Conservation (phyloP, 2,329 filamentous ascomycete genomes). For the Cladosporium sp. region DNA sequence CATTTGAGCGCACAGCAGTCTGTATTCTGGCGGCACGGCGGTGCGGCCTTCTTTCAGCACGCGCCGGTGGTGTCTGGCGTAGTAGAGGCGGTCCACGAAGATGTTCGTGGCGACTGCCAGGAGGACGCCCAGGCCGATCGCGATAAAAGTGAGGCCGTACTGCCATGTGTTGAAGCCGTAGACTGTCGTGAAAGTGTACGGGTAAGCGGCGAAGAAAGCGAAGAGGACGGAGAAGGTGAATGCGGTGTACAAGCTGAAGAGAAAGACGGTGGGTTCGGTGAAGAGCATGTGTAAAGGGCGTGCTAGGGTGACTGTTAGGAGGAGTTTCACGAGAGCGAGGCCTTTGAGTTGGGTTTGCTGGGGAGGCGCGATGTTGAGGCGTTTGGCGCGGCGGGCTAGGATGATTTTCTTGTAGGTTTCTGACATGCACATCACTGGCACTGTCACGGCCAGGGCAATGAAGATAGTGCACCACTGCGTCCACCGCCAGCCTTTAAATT, state of each 20-base stretch:
- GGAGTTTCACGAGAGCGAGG: conserved; percentile 26
- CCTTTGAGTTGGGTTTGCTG: conserved; percentile 22
- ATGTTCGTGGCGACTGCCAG: conserved; percentile 43
- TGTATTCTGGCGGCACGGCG: conserved; percentile 30
- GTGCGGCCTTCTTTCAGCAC: conserved; percentile 26
- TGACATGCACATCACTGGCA: conserved; percentile 39
- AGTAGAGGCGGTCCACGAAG: conserved; percentile 34
- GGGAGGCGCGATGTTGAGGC: conserved; percentile 26
- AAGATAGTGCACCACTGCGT: conserved; percentile 43
- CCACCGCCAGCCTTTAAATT: conserved; percentile 41
- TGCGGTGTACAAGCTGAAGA: conserved; percentile 29
- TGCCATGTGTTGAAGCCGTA: conserved; percentile 77
- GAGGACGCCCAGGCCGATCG: conserved; percentile 64
- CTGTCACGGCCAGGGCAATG: conserved; percentile 34
- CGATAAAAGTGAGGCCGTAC: conserved; percentile 70
- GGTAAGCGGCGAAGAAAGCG: conserved; percentile 32
- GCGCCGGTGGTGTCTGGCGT: conserved; percentile 30
- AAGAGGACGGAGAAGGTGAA: conserved; percentile 31
- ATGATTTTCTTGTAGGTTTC: conserved; percentile 56
- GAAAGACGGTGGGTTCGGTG: conserved; percentile 34
- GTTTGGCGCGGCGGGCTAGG: conserved; percentile 35
- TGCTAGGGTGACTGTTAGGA: conserved; percentile 29
- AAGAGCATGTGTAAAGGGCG: conserved; percentile 33
- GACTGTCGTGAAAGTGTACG: conserved; percentile 56
- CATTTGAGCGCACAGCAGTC: conserved; percentile 33